Base-by-base conservation (phyloP, 2,329 filamentous ascomycete species). In the Blastomyces gilchristii region DNA sequence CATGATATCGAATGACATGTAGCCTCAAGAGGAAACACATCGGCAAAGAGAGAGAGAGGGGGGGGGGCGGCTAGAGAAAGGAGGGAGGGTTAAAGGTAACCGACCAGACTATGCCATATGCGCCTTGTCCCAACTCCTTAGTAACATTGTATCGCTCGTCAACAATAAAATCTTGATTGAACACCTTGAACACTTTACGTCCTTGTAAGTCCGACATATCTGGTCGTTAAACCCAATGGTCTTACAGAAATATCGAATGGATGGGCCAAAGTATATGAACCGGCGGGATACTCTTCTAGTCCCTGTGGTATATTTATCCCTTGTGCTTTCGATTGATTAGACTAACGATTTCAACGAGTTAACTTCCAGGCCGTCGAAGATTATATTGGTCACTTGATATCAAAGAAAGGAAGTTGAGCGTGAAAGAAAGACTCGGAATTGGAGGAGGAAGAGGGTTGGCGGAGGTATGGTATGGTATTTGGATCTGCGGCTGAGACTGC, bases 131-230 rank as follows among this genome's bases (percentile, higher is more conserved):
- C 62, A 99, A 83, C 82, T 99, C 94, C 83, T 99, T 99, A 68
- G 93, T 97, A 68, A 99, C 94, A 68, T 90, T 96, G 81, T 99
- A 99, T 72, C 93, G 87, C 79, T 97, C 93, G 76, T 97, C 94
- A 73, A 97, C 94, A 71, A 97, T 87, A 75, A 99, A 99, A 81
- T 99, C 94, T 75, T 99, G 94, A 83, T 97, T 97, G 81, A 99
- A 99, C 76, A 99, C 92, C 87, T 96, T 96, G 84, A 96, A 97
- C 78, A 93, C 85, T 84, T 96, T 97, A 79, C 91, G 88, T 74
- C 86, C 86, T 67, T 80, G 78, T 65, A 86, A 77, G 71, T 86
- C 83, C 68, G 80, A 77, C 84, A 87, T 87, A 71, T 63, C 74
- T 37, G 22, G 37, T 58, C 1, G 54, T 50, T 25, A 37, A 50